Base-by-base conservation (phyloP, 2,329 filamentous ascomycete genomes). In the Neophaeococcomyces aloes region DNA sequence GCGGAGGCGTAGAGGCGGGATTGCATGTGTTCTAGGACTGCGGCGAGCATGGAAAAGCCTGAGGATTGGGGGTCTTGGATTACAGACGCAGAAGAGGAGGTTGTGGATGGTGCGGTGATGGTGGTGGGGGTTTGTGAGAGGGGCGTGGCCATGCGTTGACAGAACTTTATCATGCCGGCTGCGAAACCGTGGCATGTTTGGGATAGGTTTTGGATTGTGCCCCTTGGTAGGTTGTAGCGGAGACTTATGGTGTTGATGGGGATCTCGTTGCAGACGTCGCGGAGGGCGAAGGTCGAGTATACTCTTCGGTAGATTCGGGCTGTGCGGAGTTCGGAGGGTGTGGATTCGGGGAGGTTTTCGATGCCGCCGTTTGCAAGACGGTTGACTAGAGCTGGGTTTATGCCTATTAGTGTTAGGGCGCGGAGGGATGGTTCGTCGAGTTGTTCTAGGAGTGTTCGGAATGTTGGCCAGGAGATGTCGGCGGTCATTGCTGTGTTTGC, bases 141-240 rank as follows among this genome's bases (percentile, higher is more conserved):
- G 3, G 41, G 31, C n/a, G 23, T 30, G 4, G 42, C 47, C 83
- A 88, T 86, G 14, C 76, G 72, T 52, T 85, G 72, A 56, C 83
- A 87, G 56, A 87, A 87, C 52, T 83, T 86, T 47, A 87, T 76
- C 69, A 86, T 85, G 3, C 82, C 82, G 2, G 81, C 80, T 3
- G 82, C 83, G 56, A 87, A 88, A 0, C 83, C 83, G 51, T 86
- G 78, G 52, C 83, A 86, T 1, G 79, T 82, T 54, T 86, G 81
- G 2, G 81, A 76, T 1, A 87, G 67, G 15, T 71, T 83, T 60
- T 88, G 83, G 8, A 87, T 76, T 4, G 74, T 71, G 1, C 83
- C 83, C 15, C 83, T 74, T 7, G 81, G 77, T 47, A 78, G 76
- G 48, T 77, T 74, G 57, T 85, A 88, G 56, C 83, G 85, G 13